Evolutionary conservation across 1,284 basidiomycete species (phyloP).

Genomic region (Ceratobasidium sp.): DNA sequence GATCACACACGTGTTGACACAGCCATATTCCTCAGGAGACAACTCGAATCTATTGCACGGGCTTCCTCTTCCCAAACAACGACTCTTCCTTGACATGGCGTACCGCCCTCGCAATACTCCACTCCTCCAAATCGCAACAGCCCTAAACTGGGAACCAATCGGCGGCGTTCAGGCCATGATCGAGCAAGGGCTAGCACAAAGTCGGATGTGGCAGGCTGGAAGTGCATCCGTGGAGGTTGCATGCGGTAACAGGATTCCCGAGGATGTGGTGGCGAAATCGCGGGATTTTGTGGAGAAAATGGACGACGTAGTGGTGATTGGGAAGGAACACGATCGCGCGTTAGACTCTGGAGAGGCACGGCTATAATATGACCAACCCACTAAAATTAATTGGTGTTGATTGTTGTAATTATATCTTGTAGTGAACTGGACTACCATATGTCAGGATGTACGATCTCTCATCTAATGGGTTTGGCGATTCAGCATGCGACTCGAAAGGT

Average conservation of each 20-base stretch:
- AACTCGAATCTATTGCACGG: conserved; percentile 20
- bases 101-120: conserved; percentile 58
- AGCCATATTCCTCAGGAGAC: conserved; percentile 18
- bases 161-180: conserved; percentile 58
- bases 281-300: conserved; percentile 42
- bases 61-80: conserved; percentile 51
- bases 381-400: too few relatives aligned
- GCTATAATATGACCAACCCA: not conserved
- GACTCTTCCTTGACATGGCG: conserved; percentile 57
- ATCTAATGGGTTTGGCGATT: too few relatives aligned
- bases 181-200: conserved; percentile 57
- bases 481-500: too few relatives aligned
- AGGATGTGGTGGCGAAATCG: conserved; percentile 23
- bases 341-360: conserved; percentile 26
- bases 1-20: conserved; percentile 35
- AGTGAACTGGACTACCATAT: too few relatives aligned
- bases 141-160: conserved; percentile 52
- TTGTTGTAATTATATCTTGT: too few relatives aligned
- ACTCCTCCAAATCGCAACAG: conserved; percentile 51
- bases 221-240: conserved; percentile 33
- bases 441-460: too few relatives aligned
- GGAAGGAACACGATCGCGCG: conserved; percentile 38
- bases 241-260: conserved; percentile 27
- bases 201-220: conserved; percentile 51
- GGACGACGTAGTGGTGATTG: conserved; percentile 42